Conservation (phyloP, 192 early-diverging fungal genomes). For the Lobosporangium transversale region DNA sequence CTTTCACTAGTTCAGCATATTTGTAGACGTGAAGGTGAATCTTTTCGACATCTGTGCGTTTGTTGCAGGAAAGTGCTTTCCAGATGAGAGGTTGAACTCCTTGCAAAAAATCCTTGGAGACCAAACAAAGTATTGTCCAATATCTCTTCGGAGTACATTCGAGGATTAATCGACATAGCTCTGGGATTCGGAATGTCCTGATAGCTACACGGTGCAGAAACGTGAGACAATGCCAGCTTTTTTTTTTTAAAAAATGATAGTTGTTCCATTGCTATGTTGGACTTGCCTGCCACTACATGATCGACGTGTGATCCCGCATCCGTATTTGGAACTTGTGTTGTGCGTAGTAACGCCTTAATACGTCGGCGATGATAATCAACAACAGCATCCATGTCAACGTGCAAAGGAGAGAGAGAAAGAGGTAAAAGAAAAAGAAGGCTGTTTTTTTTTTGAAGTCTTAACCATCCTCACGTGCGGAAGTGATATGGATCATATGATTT, state of each 20-base stretch:
- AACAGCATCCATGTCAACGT: conserved; percentile 3
- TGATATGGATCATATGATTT: no score
- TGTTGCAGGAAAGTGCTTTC: neutral
- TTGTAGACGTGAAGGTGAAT: neutral
- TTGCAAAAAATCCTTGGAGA: conserved; percentile 8
- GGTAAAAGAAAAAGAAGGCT: neutral
- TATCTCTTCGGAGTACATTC: neutral
- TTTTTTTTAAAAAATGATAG: no score
- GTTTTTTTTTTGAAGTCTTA: no score
- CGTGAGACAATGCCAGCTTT: no score
- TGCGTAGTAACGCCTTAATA: conserved; percentile 4
- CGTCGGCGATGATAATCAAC: conserved; percentile 6
- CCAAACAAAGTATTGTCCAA: conserved; percentile 2
- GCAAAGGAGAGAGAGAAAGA: neutral
- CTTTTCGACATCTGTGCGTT: neutral
- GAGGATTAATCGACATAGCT: neutral
- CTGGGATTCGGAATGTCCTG: conserved; percentile 1
- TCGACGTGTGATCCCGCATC: no score
- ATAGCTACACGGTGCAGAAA: neutral
- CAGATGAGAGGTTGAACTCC: conserved; percentile 8
- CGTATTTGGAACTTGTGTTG: no score
- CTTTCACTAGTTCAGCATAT: neutral
- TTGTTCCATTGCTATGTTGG: no score
- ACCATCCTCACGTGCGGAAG: no score
- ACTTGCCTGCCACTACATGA: no score